Evolutionary conservation across 2,329 filamentous ascomycete species (phyloP).

Genomic region (Peltaster fructicola): DNA sequence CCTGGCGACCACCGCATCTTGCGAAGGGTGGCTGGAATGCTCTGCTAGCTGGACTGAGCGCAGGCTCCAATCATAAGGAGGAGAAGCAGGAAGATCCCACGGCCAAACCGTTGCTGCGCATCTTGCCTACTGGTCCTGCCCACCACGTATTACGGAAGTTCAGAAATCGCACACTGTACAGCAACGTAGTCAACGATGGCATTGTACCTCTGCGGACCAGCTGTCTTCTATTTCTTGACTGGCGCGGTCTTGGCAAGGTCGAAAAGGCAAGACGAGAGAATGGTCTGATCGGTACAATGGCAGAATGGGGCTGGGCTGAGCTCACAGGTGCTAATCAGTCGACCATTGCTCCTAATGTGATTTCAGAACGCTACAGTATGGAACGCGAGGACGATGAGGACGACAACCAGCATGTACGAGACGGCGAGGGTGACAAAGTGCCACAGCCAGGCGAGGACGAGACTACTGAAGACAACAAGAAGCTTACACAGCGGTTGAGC

Average conservation of each 20-base stretch:
- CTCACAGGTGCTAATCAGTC: slow-evolving; percentile 56
- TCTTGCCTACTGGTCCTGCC: slow-evolving; percentile 79
- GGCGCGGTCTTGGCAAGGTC: slow-evolving; percentile 82
- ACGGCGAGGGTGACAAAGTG: slow-evolving; percentile 28
- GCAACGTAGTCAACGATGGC: slow-evolving; percentile 93
- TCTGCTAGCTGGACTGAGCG: slow-evolving; percentile 64
- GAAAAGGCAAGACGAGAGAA: slow-evolving; percentile 89
- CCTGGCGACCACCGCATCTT: slow-evolving; percentile 79
- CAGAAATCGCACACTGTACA: slow-evolving; percentile 79
- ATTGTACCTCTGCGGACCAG: slow-evolving; percentile 91
- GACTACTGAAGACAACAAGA: slow-evolving; percentile 40
- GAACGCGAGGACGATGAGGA: slow-evolving; percentile 10
- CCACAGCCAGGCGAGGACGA: slow-evolving; percentile 53
- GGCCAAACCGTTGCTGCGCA: slow-evolving; percentile 73
- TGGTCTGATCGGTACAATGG: slow-evolving; percentile 78
- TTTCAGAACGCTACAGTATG: slow-evolving; percentile 9
- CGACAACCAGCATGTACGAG: slow-evolving; percentile 12
- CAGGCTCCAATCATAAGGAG: slow-evolving; percentile 27
- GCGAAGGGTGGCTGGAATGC: slow-evolving; percentile 77
- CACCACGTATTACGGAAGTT: slow-evolving; percentile 78
- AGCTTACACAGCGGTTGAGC: slow-evolving; percentile 11
- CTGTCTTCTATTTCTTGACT: slow-evolving; percentile 90
- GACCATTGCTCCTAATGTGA: slow-evolving; percentile 22
- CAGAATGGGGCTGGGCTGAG: slow-evolving; percentile 89
- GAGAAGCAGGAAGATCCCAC: slow-evolving; percentile 47